Conservation (phyloP, 441 rosid genomes). For the Aleurites moluccanus region DNA sequence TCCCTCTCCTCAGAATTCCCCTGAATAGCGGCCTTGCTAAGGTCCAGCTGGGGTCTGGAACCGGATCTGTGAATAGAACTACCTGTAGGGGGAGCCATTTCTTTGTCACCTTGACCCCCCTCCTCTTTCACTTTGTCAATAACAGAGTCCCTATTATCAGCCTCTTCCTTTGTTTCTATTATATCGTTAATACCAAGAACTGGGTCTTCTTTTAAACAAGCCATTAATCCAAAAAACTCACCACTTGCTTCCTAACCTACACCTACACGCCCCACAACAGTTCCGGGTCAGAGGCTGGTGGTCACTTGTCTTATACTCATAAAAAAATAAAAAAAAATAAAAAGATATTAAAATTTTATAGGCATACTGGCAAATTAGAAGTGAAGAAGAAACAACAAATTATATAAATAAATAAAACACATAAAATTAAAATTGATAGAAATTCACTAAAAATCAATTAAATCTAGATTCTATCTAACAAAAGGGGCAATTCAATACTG, state of each 20-base stretch:
- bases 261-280: conserved; percentile 27
- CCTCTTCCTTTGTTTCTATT: conserved; percentile 10
- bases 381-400: conserved; percentile 13
- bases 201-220: conserved; percentile 48
- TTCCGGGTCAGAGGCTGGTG: conserved; percentile 23
- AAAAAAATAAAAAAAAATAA: no score
- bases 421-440: not conserved
- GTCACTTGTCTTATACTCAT: conserved; percentile 29
- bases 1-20: conserved; percentile 89
- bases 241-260: conserved; percentile 32
- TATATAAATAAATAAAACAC: not conserved
- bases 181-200: conserved; percentile 46
- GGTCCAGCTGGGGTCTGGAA: conserved; percentile 95
- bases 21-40: conserved; percentile 96
- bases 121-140: conserved; percentile 37
- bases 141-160: conserved; percentile 5
- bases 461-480: not conserved
- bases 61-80: conserved; percentile 82
- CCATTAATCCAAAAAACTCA: conserved; percentile 48
- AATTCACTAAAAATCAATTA: not conserved
- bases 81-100: conserved; percentile 61
- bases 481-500: not conserved
- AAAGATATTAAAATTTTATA: not conserved
- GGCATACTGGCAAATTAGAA: not conserved
- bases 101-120: conserved; percentile 48